phyloP scores from a whole-genome alignment of 257 asterid species.

The Fraxinus anomala region DNA sequence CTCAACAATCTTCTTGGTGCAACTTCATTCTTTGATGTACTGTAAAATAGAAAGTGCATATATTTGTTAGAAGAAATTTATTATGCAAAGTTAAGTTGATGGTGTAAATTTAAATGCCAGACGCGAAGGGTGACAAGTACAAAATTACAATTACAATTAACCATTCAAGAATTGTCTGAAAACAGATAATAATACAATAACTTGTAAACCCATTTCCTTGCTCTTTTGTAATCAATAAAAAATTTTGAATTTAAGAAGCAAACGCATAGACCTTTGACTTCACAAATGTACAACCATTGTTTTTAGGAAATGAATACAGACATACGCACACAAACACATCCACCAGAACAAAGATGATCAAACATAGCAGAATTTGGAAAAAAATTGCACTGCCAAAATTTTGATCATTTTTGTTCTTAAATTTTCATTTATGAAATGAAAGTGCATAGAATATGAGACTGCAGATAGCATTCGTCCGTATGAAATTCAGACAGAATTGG shows the following conservation, averaged over 20 bases:
- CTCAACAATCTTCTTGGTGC: slow-evolving; percentile 28
- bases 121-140: neutral
- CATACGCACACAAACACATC: neutral
- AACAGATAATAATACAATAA: neutral
- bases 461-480: neutral
- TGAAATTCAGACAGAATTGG: neutral
- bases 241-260: neutral
- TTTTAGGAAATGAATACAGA: neutral
- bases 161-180: neutral
- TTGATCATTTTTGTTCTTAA: neutral
- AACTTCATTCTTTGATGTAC: slow-evolving; percentile 37
- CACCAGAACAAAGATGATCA: neutral
- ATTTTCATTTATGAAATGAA: neutral
- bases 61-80: slow-evolving; percentile 11
- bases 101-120: neutral
- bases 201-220: neutral
- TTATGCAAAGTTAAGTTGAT: neutral
- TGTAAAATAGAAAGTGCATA: slow-evolving; percentile 21
- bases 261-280: neutral
- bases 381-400: neutral
- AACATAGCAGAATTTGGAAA: neutral
- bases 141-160: neutral
- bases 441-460: neutral
- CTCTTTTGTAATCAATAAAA: neutral
- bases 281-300: neutral